Percentiles rank a stretch among this genome's conserved stretches.
Evolutionary conservation across 306 rosid species (phyloP).

Genomic region (Corylus americana): DNA sequence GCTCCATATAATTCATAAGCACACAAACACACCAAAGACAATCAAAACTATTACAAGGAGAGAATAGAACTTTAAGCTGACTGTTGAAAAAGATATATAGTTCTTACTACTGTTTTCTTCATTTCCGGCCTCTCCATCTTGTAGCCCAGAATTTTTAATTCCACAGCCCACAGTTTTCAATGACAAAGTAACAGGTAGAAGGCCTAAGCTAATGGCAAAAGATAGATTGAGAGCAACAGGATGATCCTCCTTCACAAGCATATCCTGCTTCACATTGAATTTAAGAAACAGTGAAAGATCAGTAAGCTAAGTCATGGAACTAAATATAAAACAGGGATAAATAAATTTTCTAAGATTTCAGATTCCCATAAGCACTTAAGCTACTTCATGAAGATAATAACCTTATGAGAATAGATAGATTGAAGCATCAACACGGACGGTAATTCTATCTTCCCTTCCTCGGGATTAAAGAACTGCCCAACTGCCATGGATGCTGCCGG

Average conservation of each 20-base stretch:
- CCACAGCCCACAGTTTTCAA: constrained; percentile 85
- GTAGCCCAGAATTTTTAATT: constrained; percentile 72
- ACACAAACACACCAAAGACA: constrained; percentile 19
- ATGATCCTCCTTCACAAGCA: constrained; percentile 81
- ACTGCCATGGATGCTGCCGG: constrained; percentile 99
- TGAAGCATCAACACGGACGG: constrained; percentile 79
- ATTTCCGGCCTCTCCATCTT: constrained; percentile 79
- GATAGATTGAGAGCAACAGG: constrained; percentile 81
- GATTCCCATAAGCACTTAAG: constrained; percentile 13
- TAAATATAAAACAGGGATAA: constrained; percentile 7
- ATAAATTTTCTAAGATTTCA: not conserved
- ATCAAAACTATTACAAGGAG: constrained; percentile 6
- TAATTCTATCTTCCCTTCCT: constrained; percentile 69
- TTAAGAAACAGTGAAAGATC: constrained; percentile 20
- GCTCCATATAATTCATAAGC: not conserved
- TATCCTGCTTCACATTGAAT: constrained; percentile 56
- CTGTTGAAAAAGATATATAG: constrained; percentile 24
- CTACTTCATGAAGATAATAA: constrained; percentile 40
- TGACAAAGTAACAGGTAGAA: constrained; percentile 82
- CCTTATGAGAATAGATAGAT: constrained; percentile 70
- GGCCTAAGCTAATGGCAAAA: constrained; percentile 82
- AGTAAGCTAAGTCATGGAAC: constrained; percentile 23
- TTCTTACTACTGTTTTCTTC: constrained; percentile 73
- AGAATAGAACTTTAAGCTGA: constrained; percentile 20
- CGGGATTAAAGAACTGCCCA: constrained; percentile 95